Base-by-base conservation (phyloP, 192 early-diverging fungal genomes). In the Coemansia sp. region DNA sequence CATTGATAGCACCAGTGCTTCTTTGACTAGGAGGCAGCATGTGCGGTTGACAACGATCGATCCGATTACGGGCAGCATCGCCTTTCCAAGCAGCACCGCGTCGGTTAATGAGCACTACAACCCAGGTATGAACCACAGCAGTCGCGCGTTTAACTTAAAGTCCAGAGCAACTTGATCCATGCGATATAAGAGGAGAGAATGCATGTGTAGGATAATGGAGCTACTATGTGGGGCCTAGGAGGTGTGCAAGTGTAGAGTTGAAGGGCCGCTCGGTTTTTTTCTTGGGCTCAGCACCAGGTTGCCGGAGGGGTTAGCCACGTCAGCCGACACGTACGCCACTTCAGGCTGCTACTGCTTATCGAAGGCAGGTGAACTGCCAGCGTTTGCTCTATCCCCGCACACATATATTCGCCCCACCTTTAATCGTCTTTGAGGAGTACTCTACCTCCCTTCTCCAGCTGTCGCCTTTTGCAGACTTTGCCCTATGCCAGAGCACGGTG, bases 21-120 rank as follows among this genome's bases (percentile, higher is more conserved):
- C 37, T 9, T 18, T 16, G 36, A 60, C 70, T 31, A 56, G 63
- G 24, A 60, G 65, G 34, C 70, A 71, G 59, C 69, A 74, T 45
- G 72, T 74, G 10, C 77, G 72, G 24, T 63, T 74, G 20, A 74
- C 77, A 33, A 80, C 77, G 36, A 74, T 80, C 14, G 71, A 80
- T 55, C 77, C 77, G 21, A 60, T 74, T 45, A 80, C 72, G 9
- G 72, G 64, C 13, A 71, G 59, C 69, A 69, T 74, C 50, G 48
- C 16, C n/a, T 50, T 43, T 14, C 37, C 60, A 7, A 55, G 34
- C n/a, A 23, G 35, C 33, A 45, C 10, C 59, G 50, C 24, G 31
- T 53, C 50, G 1, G 13, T 53, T 31, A 26, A 53, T 31, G 60
- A 40, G 35, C 26, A 51, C 36, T 23, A 57, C 35, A 73, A 67